Percentiles rank a stretch among this genome's conserved stretches.
phyloP scores from a whole-genome alignment of 2,329 filamentous ascomycete species.

The Colletotrichum musae region DNA sequence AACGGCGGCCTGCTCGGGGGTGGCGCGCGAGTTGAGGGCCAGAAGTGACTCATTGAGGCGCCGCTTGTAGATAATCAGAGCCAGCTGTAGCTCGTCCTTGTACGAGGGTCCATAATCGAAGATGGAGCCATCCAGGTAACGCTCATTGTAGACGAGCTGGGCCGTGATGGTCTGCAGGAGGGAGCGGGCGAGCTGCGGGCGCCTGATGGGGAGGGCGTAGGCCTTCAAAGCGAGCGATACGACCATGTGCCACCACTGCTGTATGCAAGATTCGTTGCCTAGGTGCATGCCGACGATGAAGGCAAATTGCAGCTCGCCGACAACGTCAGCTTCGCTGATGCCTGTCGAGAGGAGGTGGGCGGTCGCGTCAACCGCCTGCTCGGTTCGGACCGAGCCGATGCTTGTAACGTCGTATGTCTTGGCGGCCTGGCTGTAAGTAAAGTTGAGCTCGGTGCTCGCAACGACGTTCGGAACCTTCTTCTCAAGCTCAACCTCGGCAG shows the following conservation, averaged over 20 bases:
- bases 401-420: constrained; percentile 59
- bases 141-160: constrained; percentile 68
- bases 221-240: constrained; percentile 67
- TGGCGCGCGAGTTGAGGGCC: constrained; percentile 51
- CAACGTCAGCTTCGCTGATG: constrained; percentile 58
- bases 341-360: constrained; percentile 57
- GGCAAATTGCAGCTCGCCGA: constrained; percentile 73
- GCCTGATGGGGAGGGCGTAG: constrained; percentile 58
- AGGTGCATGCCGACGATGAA: constrained; percentile 71
- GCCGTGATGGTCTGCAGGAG: constrained; percentile 67
- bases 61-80: constrained; percentile 69
- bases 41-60: constrained; percentile 64
- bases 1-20: constrained; percentile 59
- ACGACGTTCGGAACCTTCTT: constrained; percentile 52
- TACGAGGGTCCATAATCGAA: constrained; percentile 53
- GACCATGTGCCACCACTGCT: constrained; percentile 73
- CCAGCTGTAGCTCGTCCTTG: constrained; percentile 57
- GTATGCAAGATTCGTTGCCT: constrained; percentile 71
- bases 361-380: constrained; percentile 64
- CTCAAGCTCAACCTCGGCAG: constrained; percentile 57
- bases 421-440: constrained; percentile 60
- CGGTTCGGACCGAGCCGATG: constrained; percentile 56
- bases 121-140: constrained; percentile 62
- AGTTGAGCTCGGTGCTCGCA: constrained; percentile 59
- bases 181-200: constrained; percentile 60